Conservation (phyloP, 2,329 filamentous ascomycete species). For the Arthrobotrys entomopaga region DNA sequence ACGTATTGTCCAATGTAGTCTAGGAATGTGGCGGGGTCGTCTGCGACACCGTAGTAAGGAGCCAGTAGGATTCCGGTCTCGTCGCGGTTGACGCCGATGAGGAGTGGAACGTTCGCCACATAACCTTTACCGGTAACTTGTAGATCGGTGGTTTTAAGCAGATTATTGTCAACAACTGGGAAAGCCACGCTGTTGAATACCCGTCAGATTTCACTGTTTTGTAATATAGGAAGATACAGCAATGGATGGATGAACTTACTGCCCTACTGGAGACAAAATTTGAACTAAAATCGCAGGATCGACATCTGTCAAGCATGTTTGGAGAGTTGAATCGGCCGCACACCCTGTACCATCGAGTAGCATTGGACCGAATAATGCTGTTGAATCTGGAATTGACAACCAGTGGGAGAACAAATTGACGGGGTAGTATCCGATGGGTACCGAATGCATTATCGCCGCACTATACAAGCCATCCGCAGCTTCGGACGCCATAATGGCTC, state of each 20-base stretch:
- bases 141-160: conserved; percentile 59
- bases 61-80: conserved; percentile 61
- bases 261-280: conserved; percentile 12
- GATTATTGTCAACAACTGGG: conserved; percentile 59
- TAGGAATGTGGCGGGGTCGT: conserved; percentile 57
- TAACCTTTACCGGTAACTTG: conserved; percentile 59
- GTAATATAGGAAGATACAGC: background rate
- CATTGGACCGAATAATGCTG: conserved; percentile 11
- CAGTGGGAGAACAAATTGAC: conserved; percentile 25
- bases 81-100: conserved; percentile 62
- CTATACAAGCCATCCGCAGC: conserved; percentile 14
- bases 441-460: conserved; percentile 23
- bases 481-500: conserved; percentile 36
- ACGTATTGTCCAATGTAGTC: conserved; percentile 45
- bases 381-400: conserved; percentile 31
- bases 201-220: background rate
- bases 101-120: conserved; percentile 60
- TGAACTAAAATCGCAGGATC: conserved; percentile 17
- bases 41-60: conserved; percentile 57
- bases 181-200: conserved; percentile 7
- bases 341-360: conserved; percentile 36
- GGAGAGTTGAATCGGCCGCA: background rate
- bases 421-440: conserved; percentile 33
- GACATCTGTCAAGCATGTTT: conserved; percentile 20
- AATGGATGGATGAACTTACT: background rate